These are phyloP conservation scores for Suillus spraguei DNA, from an alignment of 768 basidiomycete species.

Conservation along the genomic window DNA sequence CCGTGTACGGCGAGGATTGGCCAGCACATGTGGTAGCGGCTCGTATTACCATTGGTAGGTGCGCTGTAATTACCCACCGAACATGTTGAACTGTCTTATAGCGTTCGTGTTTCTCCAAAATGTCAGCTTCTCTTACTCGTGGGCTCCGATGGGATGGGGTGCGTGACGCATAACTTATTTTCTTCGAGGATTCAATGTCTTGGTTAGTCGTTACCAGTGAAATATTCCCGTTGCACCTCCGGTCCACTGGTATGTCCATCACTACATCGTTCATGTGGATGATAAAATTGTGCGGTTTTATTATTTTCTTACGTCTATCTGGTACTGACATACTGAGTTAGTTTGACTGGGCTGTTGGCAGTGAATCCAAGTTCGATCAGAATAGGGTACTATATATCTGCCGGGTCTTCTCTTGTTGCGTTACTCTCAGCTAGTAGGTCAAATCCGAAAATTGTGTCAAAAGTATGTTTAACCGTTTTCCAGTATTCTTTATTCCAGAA, in stretches of 20 bases:
- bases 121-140: conserved; percentile 38
- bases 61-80: conserved; percentile 19
- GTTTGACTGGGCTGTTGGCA: conserved; percentile 32
- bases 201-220: conserved; percentile 41
- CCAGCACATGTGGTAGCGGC: conserved; percentile 30
- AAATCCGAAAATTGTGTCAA: not conserved
- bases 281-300: conserved; percentile 34
- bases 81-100: conserved; percentile 21
- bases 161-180: conserved; percentile 1
- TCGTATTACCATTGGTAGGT: conserved; percentile 31
- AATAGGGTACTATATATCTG: conserved; percentile 35
- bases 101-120: conserved; percentile 44
- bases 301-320: not conserved
- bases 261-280: conserved; percentile 45
- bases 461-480: not conserved
- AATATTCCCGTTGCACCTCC: conserved; percentile 43
- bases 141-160: conserved; percentile 35
- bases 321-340: conserved; percentile 13
- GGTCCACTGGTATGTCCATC: conserved; percentile 44
- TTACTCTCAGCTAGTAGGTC: conserved; percentile 33
- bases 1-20: conserved; percentile 32
- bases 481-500: conserved; percentile 34
- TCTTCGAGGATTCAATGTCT: conserved; percentile 13
- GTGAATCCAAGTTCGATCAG: conserved; percentile 22
- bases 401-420: conserved; percentile 30